A percentile compares a stretch with the other conserved stretches of the same genome.
These are phyloP conservation scores for Codiaeum variegatum DNA, from an alignment of 441 rosid genomes.

Conservation along the genomic window DNA sequence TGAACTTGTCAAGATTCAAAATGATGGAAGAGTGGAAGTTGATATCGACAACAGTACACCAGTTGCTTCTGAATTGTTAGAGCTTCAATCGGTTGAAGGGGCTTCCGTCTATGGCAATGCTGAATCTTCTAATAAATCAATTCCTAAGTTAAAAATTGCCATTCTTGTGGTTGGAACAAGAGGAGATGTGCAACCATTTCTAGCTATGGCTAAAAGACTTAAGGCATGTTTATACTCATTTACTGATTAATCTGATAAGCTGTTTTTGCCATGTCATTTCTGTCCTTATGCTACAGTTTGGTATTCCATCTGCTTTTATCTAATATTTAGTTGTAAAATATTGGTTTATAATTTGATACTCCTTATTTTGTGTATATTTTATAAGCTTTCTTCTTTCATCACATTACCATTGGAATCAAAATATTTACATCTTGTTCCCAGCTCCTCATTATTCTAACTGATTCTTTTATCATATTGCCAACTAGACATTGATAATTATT, in stretches of 20 bases:
- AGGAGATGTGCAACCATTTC: slow-evolving; percentile 96
- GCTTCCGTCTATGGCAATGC: slow-evolving; percentile 29
- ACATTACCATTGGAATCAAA: not conserved
- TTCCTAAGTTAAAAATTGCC: slow-evolving; percentile 74
- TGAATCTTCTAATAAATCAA: slow-evolving; percentile 42
- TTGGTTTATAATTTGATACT: not conserved
- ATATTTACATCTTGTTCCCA: not conserved
- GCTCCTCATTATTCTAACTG: not conserved
- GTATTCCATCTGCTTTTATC: not conserved
- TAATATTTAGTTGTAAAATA: not conserved
- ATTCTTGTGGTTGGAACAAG: slow-evolving; percentile 97
- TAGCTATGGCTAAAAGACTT: slow-evolving; percentile 93
- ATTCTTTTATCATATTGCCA: not conserved
- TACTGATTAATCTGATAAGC: slow-evolving; percentile 12
- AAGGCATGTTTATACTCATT: slow-evolving; percentile 50
- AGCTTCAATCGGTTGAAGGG: slow-evolving; percentile 56
- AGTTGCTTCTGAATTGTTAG: slow-evolving; percentile 77
- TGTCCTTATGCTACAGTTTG: not conserved
- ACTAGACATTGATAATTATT: not conserved
- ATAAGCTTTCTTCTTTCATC: not conserved
- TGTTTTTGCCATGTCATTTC: slow-evolving; percentile 11
- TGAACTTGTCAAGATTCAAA: slow-evolving; percentile 84
- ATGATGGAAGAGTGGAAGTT: slow-evolving; percentile 93
- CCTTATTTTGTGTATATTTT: not conserved
- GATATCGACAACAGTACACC: slow-evolving; percentile 60